These are phyloP conservation scores for Borovskyia barvae DNA, from an alignment of 208 protist genomes.

Conservation along the genomic window DNA sequence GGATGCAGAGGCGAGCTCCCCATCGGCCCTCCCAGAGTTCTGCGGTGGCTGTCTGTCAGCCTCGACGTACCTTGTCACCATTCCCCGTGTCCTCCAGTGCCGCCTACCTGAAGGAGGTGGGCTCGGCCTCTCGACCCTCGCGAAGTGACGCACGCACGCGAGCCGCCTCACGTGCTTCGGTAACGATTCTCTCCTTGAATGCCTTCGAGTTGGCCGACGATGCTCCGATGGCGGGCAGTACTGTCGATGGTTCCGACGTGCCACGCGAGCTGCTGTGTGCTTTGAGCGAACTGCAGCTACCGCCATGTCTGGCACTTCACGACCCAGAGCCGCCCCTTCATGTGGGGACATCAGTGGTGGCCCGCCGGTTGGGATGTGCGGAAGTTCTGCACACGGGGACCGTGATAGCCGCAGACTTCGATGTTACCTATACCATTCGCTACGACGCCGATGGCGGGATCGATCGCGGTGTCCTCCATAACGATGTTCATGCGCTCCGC, in stretches of 20 bases:
- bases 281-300: constrained; percentile 43
- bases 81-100: too few species aligned
- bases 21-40: too few species aligned
- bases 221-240: background rate
- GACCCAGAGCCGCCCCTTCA: constrained; percentile 42
- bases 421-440: constrained; percentile 54
- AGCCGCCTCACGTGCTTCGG: too few species aligned
- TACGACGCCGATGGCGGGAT: constrained; percentile 58
- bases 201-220: too few species aligned
- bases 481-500: constrained; percentile 55
- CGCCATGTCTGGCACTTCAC: constrained; percentile 44
- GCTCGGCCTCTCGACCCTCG: too few species aligned
- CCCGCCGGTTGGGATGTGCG: constrained; percentile 47
- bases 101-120: too few species aligned
- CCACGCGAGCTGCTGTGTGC: constrained; percentile 25
- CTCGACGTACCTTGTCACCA: too few species aligned
- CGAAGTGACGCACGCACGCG: too few species aligned
- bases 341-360: constrained; percentile 51
- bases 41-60: too few species aligned
- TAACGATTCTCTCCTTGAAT: too few species aligned
- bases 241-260: background rate
- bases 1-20: too few species aligned
- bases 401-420: constrained; percentile 51
- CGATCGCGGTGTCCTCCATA: constrained; percentile 61
- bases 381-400: constrained; percentile 36